Percentiles rank a stretch among this genome's conserved stretches.
Conservation (phyloP, 306 rosid species). For the Corylus avellana region DNA sequence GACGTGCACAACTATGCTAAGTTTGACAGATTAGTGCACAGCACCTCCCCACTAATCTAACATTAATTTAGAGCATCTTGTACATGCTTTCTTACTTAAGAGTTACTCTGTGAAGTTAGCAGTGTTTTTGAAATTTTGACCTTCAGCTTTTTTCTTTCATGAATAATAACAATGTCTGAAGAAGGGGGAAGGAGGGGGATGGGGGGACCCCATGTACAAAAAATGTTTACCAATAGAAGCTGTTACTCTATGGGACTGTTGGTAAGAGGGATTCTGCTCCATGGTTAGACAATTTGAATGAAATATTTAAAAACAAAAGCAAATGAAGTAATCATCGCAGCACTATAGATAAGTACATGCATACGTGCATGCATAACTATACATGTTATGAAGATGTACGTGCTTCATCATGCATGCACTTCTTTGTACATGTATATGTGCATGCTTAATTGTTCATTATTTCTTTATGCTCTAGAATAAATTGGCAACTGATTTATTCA, state of each 20-base stretch:
- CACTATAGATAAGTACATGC: background rate
- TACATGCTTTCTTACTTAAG: background rate
- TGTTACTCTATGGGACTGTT: background rate
- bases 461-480: background rate
- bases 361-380: background rate
- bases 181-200: background rate
- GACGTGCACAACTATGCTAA: too few relatives aligned
- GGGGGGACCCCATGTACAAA: background rate
- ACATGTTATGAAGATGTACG: background rate
- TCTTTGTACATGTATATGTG: background rate
- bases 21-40: too few relatives aligned
- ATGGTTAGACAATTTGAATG: background rate
- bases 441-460: background rate
- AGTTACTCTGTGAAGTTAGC: background rate
- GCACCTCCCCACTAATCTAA: too few relatives aligned
- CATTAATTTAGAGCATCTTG: background rate
- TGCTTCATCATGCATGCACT: background rate
- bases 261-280: background rate
- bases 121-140: background rate
- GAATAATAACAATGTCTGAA: background rate
- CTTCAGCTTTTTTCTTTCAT: background rate
- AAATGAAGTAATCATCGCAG: background rate
- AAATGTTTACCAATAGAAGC: background rate
- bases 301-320: background rate
- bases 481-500: background rate